These are phyloP conservation scores for Globisporangium nodosum DNA, from an alignment of 352 stramenopile genomes.

Conservation along the genomic window DNA sequence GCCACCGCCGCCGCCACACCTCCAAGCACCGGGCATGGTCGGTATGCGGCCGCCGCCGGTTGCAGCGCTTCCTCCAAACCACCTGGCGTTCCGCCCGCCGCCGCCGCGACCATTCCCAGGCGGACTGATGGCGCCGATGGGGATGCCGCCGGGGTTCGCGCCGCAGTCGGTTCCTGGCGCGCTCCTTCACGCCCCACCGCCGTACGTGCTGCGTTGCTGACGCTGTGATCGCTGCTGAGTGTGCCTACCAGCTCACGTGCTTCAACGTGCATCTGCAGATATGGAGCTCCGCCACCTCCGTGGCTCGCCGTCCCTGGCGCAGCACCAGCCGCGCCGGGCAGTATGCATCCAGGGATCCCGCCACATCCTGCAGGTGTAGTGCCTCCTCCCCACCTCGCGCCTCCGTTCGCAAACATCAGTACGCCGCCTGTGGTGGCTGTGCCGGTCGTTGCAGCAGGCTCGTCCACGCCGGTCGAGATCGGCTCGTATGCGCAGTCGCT, in stretches of 20 bases:
- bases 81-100: slow-evolving; percentile 22
- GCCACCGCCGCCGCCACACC: slow-evolving; percentile 42
- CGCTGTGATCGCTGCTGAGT: background rate
- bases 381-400: slow-evolving; percentile 4
- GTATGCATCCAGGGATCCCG: slow-evolving; percentile 8
- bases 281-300: slow-evolving; percentile 11
- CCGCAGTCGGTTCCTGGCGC: slow-evolving; percentile 6
- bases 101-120: slow-evolving; percentile 25
- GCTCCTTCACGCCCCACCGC: slow-evolving; percentile 2
- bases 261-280: slow-evolving; percentile 3
- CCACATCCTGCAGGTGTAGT: slow-evolving; percentile 1
- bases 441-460: background rate
- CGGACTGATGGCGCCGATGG: slow-evolving; percentile 26
- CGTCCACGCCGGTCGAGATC: slow-evolving; percentile 5
- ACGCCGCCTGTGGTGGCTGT: slow-evolving; percentile 9
- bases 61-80: background rate
- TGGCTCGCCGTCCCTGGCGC: slow-evolving; percentile 1
- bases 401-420: slow-evolving; percentile 15
- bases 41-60: slow-evolving; percentile 45
- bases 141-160: slow-evolving; percentile 12
- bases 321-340: slow-evolving; percentile 8
- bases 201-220: slow-evolving; percentile 3
- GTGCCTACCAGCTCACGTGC: no score
- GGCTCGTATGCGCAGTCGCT: slow-evolving; percentile 6
- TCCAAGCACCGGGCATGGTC: slow-evolving; percentile 41